phyloP scores from a whole-genome alignment of 805 yeast species.

The Kodamaea lidongshanica region DNA sequence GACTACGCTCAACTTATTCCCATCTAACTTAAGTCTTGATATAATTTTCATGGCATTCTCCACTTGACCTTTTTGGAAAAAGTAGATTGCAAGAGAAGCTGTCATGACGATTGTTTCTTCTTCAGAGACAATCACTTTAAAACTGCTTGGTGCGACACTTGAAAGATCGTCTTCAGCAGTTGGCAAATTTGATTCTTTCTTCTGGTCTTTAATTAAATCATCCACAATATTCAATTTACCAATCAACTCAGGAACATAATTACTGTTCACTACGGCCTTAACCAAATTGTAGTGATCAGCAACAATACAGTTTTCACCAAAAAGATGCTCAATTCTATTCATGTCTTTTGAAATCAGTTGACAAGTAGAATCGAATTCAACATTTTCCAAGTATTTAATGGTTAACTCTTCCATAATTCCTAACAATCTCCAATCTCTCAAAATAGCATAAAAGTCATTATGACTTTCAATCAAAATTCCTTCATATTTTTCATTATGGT shows the following conservation, averaged over 20 bases:
- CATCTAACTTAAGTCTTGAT: constrained; percentile 17
- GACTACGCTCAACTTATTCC: constrained; percentile 21
- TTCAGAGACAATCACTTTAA: constrained; percentile 25
- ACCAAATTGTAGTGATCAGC: constrained; percentile 14
- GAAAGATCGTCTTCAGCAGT: no score
- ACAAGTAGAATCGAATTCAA: constrained; percentile 3
- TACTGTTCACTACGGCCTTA: constrained; percentile 13
- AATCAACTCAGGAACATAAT: constrained; percentile 14
- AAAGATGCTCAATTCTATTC: constrained; percentile 12
- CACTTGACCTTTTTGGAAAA: constrained; percentile 14
- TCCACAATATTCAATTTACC: constrained; percentile 2
- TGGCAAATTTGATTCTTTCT: constrained; percentile 12
- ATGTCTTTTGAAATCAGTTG: constrained; percentile 12
- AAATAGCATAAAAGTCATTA: constrained; percentile 19
- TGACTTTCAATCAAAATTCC: constrained; percentile 19
- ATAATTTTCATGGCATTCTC: constrained; percentile 19
- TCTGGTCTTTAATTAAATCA: constrained; percentile 2
- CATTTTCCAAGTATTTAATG: constrained; percentile 19
- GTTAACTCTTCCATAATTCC: constrained; percentile 30
- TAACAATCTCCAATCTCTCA: constrained; percentile 33
- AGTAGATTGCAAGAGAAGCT: constrained; percentile 21
- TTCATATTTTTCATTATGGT: constrained; percentile 22
- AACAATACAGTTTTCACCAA: constrained; percentile 6
- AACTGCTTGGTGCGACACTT: no score
- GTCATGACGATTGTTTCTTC: constrained; percentile 31